These are phyloP conservation scores for Coniochaeta hoffmannii DNA, from an alignment of 2,329 filamentous ascomycete species.

Conservation along the genomic window DNA sequence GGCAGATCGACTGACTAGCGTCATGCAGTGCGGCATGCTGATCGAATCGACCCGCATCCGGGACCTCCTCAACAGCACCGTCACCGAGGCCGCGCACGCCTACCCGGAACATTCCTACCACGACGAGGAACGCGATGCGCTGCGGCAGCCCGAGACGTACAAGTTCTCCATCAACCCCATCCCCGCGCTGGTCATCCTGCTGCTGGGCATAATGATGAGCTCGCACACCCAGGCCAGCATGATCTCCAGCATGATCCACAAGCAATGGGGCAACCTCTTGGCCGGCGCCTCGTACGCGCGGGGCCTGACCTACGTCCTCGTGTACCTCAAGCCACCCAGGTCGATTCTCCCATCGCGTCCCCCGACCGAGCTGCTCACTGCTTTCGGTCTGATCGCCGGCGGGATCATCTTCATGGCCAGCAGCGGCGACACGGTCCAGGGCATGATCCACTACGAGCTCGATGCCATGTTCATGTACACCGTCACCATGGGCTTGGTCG, in stretches of 20 bases:
- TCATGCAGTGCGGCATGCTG: constrained; percentile 67
- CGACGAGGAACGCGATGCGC: constrained; percentile 39
- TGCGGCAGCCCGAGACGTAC: constrained; percentile 59
- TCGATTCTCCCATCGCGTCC: constrained; percentile 77
- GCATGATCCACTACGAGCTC: constrained; percentile 69
- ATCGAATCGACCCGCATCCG: constrained; percentile 69
- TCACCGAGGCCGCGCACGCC: constrained; percentile 26
- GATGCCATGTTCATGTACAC: constrained; percentile 95
- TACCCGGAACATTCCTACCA: constrained; percentile 24
- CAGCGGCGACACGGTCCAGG: constrained; percentile 65
- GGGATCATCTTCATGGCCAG: constrained; percentile 91
- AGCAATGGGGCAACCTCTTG: constrained; percentile 85
- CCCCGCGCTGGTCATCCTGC: constrained; percentile 75
- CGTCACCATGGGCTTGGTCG: constrained; percentile 74
- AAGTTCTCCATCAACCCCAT: constrained; percentile 78
- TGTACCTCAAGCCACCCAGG: constrained; percentile 73
- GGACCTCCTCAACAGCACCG: constrained; percentile 53
- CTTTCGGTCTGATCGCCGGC: constrained; percentile 82
- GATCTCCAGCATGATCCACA: constrained; percentile 86
- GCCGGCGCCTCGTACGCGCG: constrained; percentile 74
- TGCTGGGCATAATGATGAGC: constrained; percentile 92
- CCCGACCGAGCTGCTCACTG: constrained; percentile 78
- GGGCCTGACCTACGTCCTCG: constrained; percentile 68
- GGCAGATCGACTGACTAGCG: neutral
- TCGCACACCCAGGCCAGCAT: constrained; percentile 79